Conservation (phyloP, 2,329 filamentous ascomycete species). For the Fusarium coffeatum region DNA sequence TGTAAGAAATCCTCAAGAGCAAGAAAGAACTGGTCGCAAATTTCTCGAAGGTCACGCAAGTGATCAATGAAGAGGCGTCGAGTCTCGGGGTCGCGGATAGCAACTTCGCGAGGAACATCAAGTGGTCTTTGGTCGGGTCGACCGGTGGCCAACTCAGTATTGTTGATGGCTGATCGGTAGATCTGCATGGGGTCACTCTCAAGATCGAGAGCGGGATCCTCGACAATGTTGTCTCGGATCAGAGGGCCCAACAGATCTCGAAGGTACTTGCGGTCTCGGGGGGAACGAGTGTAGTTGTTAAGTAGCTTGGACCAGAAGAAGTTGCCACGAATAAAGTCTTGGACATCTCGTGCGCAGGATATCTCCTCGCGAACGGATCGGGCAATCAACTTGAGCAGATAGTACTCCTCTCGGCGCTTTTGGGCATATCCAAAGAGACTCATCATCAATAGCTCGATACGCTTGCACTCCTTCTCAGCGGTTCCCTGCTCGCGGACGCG, state of each 20-base stretch:
- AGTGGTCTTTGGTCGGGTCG: constrained; percentile 82
- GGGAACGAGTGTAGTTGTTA: constrained; percentile 87
- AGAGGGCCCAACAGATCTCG: constrained; percentile 86
- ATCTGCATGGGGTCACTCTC: constrained; percentile 99
- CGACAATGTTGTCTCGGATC: constrained; percentile 91
- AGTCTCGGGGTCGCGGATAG: constrained; percentile 96
- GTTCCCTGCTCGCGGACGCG: constrained; percentile 84
- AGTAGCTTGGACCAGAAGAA: constrained; percentile 94
- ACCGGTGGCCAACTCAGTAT: constrained; percentile 94
- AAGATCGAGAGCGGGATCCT: constrained; percentile 88
- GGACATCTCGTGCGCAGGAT: constrained; percentile 75
- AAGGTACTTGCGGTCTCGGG: constrained; percentile 91
- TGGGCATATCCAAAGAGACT: constrained; percentile 96
- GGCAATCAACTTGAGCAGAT: constrained; percentile 87
- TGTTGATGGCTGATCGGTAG: constrained; percentile 94
- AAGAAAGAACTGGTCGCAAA: constrained; percentile 89
- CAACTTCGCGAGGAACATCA: constrained; percentile 89
- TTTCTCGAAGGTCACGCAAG: constrained; percentile 91
- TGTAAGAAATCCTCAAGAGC: constrained; percentile 84
- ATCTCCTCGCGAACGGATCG: constrained; percentile 88
- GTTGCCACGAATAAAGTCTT: constrained; percentile 89
- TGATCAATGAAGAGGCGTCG: constrained; percentile 93
- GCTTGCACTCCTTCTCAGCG: constrained; percentile 90
- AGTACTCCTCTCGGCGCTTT: constrained; percentile 96
- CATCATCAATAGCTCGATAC: constrained; percentile 94